Conservation (phyloP, 2,329 filamentous ascomycete species). For the Xylariaceae sp. region DNA sequence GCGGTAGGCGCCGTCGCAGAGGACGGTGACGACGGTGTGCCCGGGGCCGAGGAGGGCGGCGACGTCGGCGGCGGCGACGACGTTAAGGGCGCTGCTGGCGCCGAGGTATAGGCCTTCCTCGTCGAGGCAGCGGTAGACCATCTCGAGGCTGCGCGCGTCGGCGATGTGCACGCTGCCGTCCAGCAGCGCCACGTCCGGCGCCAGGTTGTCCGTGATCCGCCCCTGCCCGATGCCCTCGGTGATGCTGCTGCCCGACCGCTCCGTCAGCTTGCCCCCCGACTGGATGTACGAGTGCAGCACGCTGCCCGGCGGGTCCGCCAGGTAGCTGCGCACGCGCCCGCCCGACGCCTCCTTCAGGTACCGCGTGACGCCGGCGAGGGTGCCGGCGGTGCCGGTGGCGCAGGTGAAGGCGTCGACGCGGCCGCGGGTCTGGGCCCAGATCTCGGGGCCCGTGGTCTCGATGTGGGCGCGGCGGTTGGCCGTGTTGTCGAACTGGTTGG, state of each 20-base stretch:
- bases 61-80: slow-evolving; percentile 92
- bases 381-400: slow-evolving; percentile 90
- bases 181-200: slow-evolving; percentile 79
- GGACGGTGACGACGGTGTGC: slow-evolving; percentile 87
- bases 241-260: slow-evolving; percentile 83
- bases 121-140: slow-evolving; percentile 95
- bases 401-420: slow-evolving; percentile 93
- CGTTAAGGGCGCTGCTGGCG: slow-evolving; percentile 90
- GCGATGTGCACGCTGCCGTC: slow-evolving; percentile 84
- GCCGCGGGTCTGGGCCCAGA: slow-evolving; percentile 89
- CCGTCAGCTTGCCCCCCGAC: slow-evolving; percentile 80
- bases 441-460: slow-evolving; percentile 95
- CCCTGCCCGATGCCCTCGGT: slow-evolving; percentile 98
- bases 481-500: slow-evolving; percentile 97
- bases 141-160: slow-evolving; percentile 94
- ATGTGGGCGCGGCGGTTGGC: slow-evolving; percentile 94
- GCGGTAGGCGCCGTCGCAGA: slow-evolving; percentile 96
- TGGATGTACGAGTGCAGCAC: slow-evolving; percentile 91
- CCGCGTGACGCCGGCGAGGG: slow-evolving; percentile 83
- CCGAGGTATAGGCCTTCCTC: slow-evolving; percentile 96
- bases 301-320: slow-evolving; percentile 92
- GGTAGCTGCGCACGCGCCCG: slow-evolving; percentile 80
- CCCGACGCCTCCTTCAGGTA: slow-evolving; percentile 83
- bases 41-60: slow-evolving; percentile 88
- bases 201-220: slow-evolving; percentile 91